Percentiles rank a stretch among this genome's conserved stretches.
Evolutionary conservation across 2,329 filamentous ascomycete genomes (phyloP).

Genomic region (Fusarium buxicola): DNA sequence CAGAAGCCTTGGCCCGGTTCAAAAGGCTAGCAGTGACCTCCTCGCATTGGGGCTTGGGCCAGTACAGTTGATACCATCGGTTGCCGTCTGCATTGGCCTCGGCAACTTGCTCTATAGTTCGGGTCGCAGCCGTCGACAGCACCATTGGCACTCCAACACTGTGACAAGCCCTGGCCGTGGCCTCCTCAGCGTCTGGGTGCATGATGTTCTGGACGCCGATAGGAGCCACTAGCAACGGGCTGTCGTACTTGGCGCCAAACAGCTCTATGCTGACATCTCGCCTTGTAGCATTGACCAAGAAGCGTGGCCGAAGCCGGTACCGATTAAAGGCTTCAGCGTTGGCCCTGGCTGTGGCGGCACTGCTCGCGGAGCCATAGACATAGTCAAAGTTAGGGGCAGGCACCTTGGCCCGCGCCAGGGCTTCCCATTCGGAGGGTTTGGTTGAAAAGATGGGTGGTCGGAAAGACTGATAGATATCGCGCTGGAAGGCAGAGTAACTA

Average conservation of each 20-base stretch:
- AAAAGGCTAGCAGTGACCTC: slow-evolving; percentile 74
- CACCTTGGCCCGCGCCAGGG: slow-evolving; percentile 30
- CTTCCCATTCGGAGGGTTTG: slow-evolving; percentile 39
- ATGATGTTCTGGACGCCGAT: slow-evolving; percentile 77
- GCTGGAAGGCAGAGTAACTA: slow-evolving; percentile 39
- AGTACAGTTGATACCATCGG: slow-evolving; percentile 82
- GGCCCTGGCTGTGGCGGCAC: slow-evolving; percentile 69
- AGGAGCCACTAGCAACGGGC: slow-evolving; percentile 69
- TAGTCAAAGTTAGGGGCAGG: slow-evolving; percentile 62
- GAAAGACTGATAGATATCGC: slow-evolving; percentile 42
- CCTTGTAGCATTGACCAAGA: slow-evolving; percentile 58
- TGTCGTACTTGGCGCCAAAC: slow-evolving; percentile 62
- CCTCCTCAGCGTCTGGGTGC: slow-evolving; percentile 73
- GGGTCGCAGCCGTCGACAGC: slow-evolving; percentile 72
- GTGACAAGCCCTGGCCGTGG: slow-evolving; percentile 71
- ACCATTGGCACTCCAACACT: slow-evolving; percentile 73
- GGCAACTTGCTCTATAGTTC: slow-evolving; percentile 75
- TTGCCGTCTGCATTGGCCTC: slow-evolving; percentile 66
- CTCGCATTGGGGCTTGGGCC: slow-evolving; percentile 68
- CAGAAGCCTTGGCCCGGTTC: slow-evolving; percentile 67
- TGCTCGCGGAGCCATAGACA: slow-evolving; percentile 71
- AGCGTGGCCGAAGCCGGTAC: slow-evolving; percentile 63
- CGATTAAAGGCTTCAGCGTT: slow-evolving; percentile 68
- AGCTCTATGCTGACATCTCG: slow-evolving; percentile 64
- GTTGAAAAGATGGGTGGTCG: slow-evolving; percentile 37